Percentiles rank a stretch among this genome's conserved stretches.
Evolutionary conservation across 345 rosid genomes (phyloP).

Genomic region (Acer saccharum): DNA sequence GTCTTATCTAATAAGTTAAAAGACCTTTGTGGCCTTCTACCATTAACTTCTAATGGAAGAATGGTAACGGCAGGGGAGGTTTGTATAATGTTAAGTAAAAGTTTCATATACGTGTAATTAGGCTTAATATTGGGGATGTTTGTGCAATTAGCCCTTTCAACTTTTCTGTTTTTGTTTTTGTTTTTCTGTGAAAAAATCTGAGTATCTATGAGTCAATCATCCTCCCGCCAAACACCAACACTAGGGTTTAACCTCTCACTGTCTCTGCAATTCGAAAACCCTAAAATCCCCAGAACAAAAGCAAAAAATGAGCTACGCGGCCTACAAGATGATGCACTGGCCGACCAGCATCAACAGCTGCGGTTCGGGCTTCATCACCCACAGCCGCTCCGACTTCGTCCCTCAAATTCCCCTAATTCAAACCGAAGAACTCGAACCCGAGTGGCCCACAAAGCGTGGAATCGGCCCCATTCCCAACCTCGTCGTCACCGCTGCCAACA

Average conservation of each 20-base stretch:
- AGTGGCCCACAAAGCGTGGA: conserved; percentile 56
- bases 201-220: too few species aligned
- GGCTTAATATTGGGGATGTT: too few species aligned
- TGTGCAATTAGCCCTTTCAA: too few species aligned
- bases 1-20: too few species aligned
- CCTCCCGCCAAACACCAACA: conserved; percentile 40
- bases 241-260: conserved; percentile 16
- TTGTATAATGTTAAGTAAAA: too few species aligned
- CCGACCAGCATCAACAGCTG: conserved; percentile 87
- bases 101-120: too few species aligned
- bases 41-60: too few species aligned
- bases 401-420: conserved; percentile 52
- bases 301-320: conserved; percentile 84
- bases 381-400: conserved; percentile 61
- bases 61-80: too few species aligned
- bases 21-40: too few species aligned
- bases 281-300: conserved; percentile 1
- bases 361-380: conserved; percentile 83
- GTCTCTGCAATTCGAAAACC: conserved; percentile 10
- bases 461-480: conserved; percentile 80
- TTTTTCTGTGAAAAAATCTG: too few species aligned
- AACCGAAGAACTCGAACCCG: conserved; percentile 69
- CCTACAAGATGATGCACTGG: conserved; percentile 96
- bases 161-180: too few species aligned
- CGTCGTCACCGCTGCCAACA: conserved; percentile 67